These are phyloP conservation scores for Purpureocillium lavendulum DNA, from an alignment of 2,329 filamentous ascomycete genomes.

Conservation along the genomic window DNA sequence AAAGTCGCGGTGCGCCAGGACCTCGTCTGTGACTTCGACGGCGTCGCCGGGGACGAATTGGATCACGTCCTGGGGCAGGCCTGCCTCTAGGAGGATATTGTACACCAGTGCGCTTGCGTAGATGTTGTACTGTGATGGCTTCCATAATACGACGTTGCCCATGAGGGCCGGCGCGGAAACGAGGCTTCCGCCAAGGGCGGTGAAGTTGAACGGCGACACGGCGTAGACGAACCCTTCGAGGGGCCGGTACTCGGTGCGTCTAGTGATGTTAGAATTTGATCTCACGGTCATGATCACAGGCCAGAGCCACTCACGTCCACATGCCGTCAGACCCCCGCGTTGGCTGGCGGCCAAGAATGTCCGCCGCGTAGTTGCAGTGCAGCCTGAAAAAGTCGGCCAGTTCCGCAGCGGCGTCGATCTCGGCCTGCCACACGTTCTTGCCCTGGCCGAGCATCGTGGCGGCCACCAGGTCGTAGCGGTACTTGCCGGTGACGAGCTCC, in stretches of 20 bases:
- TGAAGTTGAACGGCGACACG: conserved; percentile 34
- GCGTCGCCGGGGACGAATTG: conserved; percentile 30
- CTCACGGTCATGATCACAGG: too few relatives aligned
- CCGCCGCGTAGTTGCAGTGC: conserved; percentile 20
- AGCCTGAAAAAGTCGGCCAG: conserved; percentile 27
- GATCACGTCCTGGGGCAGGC: conserved; percentile 26
- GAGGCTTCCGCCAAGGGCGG: conserved; percentile 28
- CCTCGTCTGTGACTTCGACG: conserved; percentile 22
- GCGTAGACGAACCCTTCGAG: conserved; percentile 33
- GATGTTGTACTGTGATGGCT: conserved; percentile 24
- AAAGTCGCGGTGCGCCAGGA: conserved; percentile 26
- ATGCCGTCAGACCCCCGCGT: conserved; percentile 18
- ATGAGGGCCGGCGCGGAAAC: conserved; percentile 24
- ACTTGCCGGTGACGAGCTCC: conserved; percentile 18
- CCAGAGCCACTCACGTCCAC: conserved; percentile 20
- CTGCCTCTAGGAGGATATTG: conserved; percentile 30
- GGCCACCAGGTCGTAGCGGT: conserved; percentile 22
- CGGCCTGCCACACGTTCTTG: conserved; percentile 30
- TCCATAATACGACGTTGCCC: conserved; percentile 34
- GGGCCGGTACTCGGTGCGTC: conserved; percentile 24
- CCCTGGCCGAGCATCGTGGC: conserved; percentile 32
- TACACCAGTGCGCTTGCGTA: conserved; percentile 25
- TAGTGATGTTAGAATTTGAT: too few relatives aligned
- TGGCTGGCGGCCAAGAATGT: conserved; percentile 27
- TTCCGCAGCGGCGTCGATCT: conserved; percentile 27